phyloP scores from a whole-genome alignment of 169 alveolate genomes.

The Plasmodium blacklocki region DNA sequence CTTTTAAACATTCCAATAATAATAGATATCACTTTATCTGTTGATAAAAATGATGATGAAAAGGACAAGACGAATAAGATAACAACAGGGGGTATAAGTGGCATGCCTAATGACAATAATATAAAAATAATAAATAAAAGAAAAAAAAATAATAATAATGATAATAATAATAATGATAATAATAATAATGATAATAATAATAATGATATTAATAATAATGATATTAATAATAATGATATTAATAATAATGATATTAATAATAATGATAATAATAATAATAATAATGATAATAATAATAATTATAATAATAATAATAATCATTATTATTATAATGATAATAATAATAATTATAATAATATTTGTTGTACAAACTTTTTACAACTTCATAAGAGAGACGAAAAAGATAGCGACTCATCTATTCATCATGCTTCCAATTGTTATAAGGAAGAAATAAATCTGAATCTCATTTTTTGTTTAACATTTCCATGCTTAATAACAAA shows the following conservation, averaged over 20 bases:
- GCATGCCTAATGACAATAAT: not conserved
- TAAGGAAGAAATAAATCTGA: constrained; percentile 46
- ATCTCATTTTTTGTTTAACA: constrained; percentile 21
- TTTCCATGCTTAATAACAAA: constrained; percentile 36
- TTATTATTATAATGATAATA: too few species aligned
- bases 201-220: too few species aligned
- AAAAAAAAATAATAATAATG: not conserved
- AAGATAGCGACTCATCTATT: not conserved
- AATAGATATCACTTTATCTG: constrained; percentile 15
- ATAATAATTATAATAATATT: too few species aligned
- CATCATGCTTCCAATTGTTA: not conserved
- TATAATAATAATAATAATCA: too few species aligned
- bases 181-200: too few species aligned
- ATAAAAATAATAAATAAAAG: not conserved
- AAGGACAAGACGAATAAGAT: not conserved
- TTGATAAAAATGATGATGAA: not conserved
- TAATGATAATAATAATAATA: not conserved
- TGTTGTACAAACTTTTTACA: too few species aligned
- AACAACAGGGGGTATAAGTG: not conserved
- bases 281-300: too few species aligned
- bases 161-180: too few species aligned
- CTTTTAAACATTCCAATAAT: constrained; percentile 48
- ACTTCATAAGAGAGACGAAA: not conserved
- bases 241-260: not conserved
- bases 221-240: too few species aligned